These are phyloP conservation scores for Colletotrichum coccodes DNA, from an alignment of 2,329 filamentous ascomycete species.

Conservation along the genomic window DNA sequence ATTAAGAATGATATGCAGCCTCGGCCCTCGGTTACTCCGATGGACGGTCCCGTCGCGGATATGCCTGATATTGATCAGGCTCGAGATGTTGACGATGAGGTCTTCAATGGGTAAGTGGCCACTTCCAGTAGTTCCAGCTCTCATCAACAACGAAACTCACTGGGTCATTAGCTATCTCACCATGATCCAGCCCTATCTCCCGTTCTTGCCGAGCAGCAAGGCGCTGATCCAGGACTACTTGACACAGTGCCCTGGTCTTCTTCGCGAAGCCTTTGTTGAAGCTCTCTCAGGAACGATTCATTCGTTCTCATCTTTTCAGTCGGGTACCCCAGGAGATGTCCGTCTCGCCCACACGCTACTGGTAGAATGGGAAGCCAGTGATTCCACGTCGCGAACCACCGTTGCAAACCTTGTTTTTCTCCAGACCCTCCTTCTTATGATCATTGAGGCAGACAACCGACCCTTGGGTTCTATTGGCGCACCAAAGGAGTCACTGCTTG, in stretches of 20 bases:
- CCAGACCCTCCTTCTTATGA: constrained; percentile 73
- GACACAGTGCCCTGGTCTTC: constrained; percentile 61
- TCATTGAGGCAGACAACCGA: constrained; percentile 71
- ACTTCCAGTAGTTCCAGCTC: not conserved
- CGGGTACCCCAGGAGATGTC: constrained; percentile 51
- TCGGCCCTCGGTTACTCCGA: constrained; percentile 45
- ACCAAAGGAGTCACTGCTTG: constrained; percentile 66
- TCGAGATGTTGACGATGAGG: constrained; percentile 54
- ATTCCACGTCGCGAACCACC: constrained; percentile 47
- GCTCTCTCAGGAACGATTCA: constrained; percentile 70
- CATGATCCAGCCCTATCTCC: constrained; percentile 73
- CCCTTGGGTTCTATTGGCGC: constrained; percentile 54
- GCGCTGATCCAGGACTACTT: constrained; percentile 66
- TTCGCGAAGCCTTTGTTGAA: constrained; percentile 73
- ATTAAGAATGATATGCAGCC: constrained; percentile 49
- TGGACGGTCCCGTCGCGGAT: constrained; percentile 48
- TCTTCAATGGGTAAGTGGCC: constrained; percentile 55
- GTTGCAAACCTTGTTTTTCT: constrained; percentile 67
- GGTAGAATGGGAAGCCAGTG: constrained; percentile 60
- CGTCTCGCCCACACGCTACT: constrained; percentile 58
- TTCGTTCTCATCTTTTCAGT: constrained; percentile 54
- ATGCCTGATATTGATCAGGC: constrained; percentile 45
- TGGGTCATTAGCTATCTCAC: constrained; percentile 64
- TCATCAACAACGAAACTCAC: not conserved
- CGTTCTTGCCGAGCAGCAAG: constrained; percentile 70